phyloP scores from a whole-genome alignment of 805 yeast genomes.

The Cyberlindnera mississippiensis region DNA sequence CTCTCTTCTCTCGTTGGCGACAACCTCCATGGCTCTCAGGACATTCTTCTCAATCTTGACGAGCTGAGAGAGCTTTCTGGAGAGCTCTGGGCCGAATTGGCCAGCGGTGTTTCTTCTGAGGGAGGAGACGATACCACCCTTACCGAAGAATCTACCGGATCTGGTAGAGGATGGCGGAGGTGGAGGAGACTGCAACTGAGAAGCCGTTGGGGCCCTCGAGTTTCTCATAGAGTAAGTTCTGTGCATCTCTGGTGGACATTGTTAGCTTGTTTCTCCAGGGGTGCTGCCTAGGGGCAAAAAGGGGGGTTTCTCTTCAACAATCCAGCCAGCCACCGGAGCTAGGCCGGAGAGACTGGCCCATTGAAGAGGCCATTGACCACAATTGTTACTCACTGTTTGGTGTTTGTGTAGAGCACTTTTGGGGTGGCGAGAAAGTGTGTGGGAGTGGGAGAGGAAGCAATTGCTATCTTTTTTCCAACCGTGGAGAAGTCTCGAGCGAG shows the following conservation, averaged over 20 bases:
- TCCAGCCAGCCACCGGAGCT: no score
- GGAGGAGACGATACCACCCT: slow-evolving; percentile 55
- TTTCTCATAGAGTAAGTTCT: slow-evolving; percentile 97
- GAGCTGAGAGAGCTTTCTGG: slow-evolving; percentile 67
- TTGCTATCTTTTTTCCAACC: slow-evolving; percentile 3
- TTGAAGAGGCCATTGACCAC: not conserved
- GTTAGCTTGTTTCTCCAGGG: not conserved
- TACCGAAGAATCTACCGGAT: slow-evolving; percentile 81
- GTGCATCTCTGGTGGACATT: slow-evolving; percentile 57
- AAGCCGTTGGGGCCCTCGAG: slow-evolving; percentile 94
- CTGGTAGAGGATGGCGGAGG: slow-evolving; percentile 94
- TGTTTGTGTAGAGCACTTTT: not conserved
- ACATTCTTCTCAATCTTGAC: slow-evolving; percentile 82
- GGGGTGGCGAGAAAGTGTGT: not conserved
- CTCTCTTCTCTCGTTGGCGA: slow-evolving; percentile 73
- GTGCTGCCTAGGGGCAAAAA: no score
- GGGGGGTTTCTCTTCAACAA: no score
- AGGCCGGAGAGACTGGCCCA: not conserved
- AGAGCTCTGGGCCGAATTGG: slow-evolving; percentile 73
- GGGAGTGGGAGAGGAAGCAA: slow-evolving; percentile 2
- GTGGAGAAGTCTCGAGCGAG: slow-evolving; percentile 3
- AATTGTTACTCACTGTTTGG: not conserved
- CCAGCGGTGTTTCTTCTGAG: slow-evolving; percentile 74
- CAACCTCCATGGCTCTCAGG: slow-evolving; percentile 72
- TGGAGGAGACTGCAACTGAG: slow-evolving; percentile 89